Evolutionary conservation across 345 rosid genomes (phyloP), one percentile per base, ranked within the genome.

Genomic region (Dipteronia sinensis): DNA sequence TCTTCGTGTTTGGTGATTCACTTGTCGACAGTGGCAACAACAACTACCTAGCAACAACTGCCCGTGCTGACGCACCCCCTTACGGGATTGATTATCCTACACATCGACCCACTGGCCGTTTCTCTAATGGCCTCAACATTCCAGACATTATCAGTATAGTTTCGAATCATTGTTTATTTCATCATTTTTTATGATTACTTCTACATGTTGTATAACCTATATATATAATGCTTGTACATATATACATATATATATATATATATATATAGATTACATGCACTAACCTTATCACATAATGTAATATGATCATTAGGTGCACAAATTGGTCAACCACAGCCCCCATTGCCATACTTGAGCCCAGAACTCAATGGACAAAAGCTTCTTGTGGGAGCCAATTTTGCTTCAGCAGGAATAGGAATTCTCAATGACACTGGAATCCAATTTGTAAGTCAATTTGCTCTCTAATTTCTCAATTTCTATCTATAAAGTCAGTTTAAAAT

Each of bases 391-490:
- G 97, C 98, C 49, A 94, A 93, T 82, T 94, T 93, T 71, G 98
- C 98, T 16, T 93, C 98, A 16, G 98, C 98, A 7, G 95, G 98
- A 11, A 88, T 93, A 9, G 98, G 96, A 34, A 81, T 90, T 76
- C 89, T 90, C 19, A 89, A 90, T 73, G 92, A 90, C 83, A 90
- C 94, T 16, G 94, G 92, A 15, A 17, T 76, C 72, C 94, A 90
- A 63, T 90, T 90, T 76, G 94, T 88, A 71, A 79, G 90, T 76
- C 25, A 29, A 17, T 8, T 58, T 38, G n/a, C 17, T 2, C 29
- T 66, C 19, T 27, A 34, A 6, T 6, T 65, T 46, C 13, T 56
- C 13, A 51, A 42, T 17, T 3, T 40, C 3, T 25, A 44, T 3
- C 19, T 47, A 6, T 13, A n/a, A 27, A 25, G 34, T 65, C 1